phyloP scores from a whole-genome alignment of 371 early-diverging fungal genomes.

The Mucor plumbeus region DNA sequence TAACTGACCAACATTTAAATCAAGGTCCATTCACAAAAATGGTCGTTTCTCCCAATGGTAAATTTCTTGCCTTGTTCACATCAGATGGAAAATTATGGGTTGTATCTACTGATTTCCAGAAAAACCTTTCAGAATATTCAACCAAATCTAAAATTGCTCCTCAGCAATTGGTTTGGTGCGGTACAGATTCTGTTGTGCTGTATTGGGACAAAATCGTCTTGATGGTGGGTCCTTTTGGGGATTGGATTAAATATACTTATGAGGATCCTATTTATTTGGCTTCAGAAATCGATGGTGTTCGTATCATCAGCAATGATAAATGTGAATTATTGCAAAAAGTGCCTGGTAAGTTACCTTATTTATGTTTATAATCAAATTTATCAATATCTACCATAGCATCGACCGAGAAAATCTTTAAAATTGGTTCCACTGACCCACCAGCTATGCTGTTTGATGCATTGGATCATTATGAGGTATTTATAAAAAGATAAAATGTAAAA shows the following conservation, averaged over 20 bases:
- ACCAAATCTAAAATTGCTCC: slow-evolving; percentile 74
- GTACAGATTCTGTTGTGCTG: slow-evolving; percentile 91
- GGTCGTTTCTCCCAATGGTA: slow-evolving; percentile 92
- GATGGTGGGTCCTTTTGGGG: slow-evolving; percentile 94
- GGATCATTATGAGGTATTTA: slow-evolving; percentile 82
- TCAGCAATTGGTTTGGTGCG: slow-evolving; percentile 93
- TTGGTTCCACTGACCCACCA: slow-evolving; percentile 93
- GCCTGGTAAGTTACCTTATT: slow-evolving; percentile 35
- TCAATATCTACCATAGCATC: slow-evolving; percentile 51
- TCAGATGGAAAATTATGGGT: slow-evolving; percentile 87
- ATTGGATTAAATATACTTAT: slow-evolving; percentile 82
- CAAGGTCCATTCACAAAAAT: slow-evolving; percentile 92
- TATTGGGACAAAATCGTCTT: slow-evolving; percentile 84
- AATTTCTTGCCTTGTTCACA: slow-evolving; percentile 86
- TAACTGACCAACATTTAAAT: slow-evolving; percentile 85
- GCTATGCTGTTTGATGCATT: slow-evolving; percentile 95
- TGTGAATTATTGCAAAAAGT: slow-evolving; percentile 91
- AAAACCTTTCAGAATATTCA: slow-evolving; percentile 85
- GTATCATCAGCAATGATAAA: slow-evolving; percentile 81
- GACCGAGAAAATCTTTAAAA: slow-evolving; percentile 85
- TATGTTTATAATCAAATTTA: no score
- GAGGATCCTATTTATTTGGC: slow-evolving; percentile 82
- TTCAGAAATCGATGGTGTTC: slow-evolving; percentile 92
- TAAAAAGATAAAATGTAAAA: background rate
- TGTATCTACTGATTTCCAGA: slow-evolving; percentile 94